Evolutionary conservation across 371 early-diverging fungal genomes (phyloP).

Genomic region (Syncephalis fuscata): DNA sequence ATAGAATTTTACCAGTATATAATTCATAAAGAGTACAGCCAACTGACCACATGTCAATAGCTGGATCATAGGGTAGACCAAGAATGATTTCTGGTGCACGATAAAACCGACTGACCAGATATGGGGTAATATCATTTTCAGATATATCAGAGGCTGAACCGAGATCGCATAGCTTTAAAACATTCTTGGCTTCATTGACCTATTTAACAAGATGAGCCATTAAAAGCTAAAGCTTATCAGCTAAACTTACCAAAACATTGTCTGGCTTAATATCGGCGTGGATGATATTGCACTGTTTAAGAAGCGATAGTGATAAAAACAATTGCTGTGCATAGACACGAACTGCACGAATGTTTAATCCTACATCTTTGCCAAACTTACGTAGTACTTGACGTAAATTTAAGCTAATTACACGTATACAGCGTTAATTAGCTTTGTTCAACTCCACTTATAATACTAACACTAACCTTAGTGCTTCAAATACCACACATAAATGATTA

Average conservation of each 20-base stretch:
- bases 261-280: constrained; percentile 98
- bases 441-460: not conserved
- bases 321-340: constrained; percentile 84
- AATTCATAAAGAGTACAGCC: constrained; percentile 97
- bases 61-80: constrained; percentile 73
- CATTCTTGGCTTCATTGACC: constrained; percentile 53
- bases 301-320: constrained; percentile 64
- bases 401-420: constrained; percentile 28
- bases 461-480: constrained; percentile 63
- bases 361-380: constrained; percentile 83
- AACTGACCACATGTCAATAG: constrained; percentile 97
- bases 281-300: constrained; percentile 67
- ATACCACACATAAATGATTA: constrained; percentile 83
- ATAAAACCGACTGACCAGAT: constrained; percentile 95
- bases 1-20: constrained; percentile 84
- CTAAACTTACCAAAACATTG: constrained; percentile 62
- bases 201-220: not conserved
- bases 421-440: not conserved
- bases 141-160: constrained; percentile 78
- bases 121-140: constrained; percentile 87
- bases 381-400: constrained; percentile 86
- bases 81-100: constrained; percentile 98
- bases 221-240: not conserved
- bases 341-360: constrained; percentile 84
- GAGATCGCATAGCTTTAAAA: constrained; percentile 83